Conservation (phyloP, 768 basidiomycete species). For the Calocera viscosa region DNA sequence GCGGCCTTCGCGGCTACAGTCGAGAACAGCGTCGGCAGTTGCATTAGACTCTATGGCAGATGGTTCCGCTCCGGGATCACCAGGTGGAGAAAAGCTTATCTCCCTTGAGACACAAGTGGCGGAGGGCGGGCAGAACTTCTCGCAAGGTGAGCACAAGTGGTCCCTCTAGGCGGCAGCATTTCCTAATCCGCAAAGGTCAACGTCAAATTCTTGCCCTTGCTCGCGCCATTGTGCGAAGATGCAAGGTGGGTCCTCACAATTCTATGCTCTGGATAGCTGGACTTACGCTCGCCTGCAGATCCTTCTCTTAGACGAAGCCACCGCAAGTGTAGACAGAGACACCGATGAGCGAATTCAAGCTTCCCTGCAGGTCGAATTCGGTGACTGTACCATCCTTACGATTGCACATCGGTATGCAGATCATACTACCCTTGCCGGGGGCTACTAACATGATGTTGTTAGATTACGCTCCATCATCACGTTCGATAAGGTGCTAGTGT, state of each 20-base stretch:
- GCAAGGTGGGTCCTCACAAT: not conserved
- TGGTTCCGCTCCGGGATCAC: not conserved
- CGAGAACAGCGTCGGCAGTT: not conserved
- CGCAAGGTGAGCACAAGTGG: not conserved
- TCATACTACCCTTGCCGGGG: not conserved
- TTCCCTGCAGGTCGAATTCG: constrained; percentile 1
- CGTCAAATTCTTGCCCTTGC: not conserved
- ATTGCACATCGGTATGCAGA: constrained; percentile 2
- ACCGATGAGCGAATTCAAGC: constrained; percentile 4
- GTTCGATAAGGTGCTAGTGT: constrained; percentile 32
- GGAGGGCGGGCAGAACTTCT: not conserved
- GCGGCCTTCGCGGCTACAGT: not conserved
- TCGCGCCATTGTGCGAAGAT: not conserved
- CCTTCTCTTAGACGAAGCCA: not conserved
- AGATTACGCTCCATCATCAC: constrained; percentile 27
- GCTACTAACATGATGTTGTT: not conserved
- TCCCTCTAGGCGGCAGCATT: too few species aligned
- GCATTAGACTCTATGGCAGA: not conserved
- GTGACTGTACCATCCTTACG: constrained; percentile 3
- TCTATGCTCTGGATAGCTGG: too few species aligned
- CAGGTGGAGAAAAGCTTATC: not conserved
- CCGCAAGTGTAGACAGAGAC: not conserved
- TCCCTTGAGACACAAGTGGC: not conserved
- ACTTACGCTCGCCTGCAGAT: not conserved
- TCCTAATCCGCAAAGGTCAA: not conserved